Evolutionary conservation across 23 red algal species (phyloP).

Genomic region (Agarophyton chilense): DNA sequence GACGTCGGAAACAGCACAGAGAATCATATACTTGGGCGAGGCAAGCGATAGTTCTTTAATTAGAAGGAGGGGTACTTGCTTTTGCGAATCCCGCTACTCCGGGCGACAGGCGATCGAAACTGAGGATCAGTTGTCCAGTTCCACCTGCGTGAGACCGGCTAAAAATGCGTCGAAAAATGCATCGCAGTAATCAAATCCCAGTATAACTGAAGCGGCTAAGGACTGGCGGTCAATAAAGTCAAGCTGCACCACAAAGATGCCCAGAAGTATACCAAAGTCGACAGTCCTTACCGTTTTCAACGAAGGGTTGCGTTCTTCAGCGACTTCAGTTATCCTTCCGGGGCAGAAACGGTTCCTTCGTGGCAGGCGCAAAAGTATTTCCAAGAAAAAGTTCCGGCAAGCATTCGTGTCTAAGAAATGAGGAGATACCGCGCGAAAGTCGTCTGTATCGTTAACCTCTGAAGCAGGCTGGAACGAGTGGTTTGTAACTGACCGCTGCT

Average conservation of each 20-base stretch:
- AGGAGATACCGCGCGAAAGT: too few species aligned
- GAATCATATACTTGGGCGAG: neutral
- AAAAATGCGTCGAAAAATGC: constrained; percentile 13
- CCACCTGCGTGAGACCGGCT: neutral
- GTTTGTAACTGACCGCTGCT: too few species aligned
- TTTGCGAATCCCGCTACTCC: neutral
- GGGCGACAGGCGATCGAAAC: constrained; percentile 2
- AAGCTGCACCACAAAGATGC: neutral
- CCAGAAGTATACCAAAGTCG: constrained; percentile 1
- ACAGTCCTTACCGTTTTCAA: constrained; percentile 1
- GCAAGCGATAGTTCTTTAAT: too few species aligned
- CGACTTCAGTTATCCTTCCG: neutral
- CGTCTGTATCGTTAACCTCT: too few species aligned
- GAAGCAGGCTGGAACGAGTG: too few species aligned
- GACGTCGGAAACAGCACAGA: neutral
- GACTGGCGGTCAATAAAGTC: neutral
- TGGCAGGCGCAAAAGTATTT: neutral
- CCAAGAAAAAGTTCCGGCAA: too few species aligned
- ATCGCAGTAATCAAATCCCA: constrained; percentile 30
- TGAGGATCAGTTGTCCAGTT: neutral
- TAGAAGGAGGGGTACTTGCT: neutral
- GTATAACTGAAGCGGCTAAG: neutral
- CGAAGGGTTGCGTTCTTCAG: constrained; percentile 16
- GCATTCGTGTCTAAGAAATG: too few species aligned
- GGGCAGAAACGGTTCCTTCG: neutral